Conservation (phyloP, 306 rosid species). For the Neltuma alba region DNA sequence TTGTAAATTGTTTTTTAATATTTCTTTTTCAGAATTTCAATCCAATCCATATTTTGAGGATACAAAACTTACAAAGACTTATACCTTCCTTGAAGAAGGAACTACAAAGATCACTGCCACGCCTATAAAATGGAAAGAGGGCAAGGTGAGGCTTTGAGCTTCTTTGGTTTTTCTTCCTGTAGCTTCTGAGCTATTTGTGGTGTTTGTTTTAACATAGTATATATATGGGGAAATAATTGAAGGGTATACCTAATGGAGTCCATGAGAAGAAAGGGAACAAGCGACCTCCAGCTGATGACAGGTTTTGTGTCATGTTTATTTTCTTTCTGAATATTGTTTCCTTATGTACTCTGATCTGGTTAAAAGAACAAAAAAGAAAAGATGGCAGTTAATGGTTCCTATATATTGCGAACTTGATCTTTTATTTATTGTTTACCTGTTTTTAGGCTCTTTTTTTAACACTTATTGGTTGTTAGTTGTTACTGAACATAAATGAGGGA, state of each 20-base stretch:
- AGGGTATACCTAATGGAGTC: constrained; percentile 65
- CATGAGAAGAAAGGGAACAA: constrained; percentile 71
- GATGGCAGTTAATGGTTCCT: not conserved
- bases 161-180: not conserved
- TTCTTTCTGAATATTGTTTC: not conserved
- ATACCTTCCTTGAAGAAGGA: constrained; percentile 87
- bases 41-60: constrained; percentile 88
- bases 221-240: not conserved
- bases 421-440: not conserved
- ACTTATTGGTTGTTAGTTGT: not conserved
- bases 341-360: not conserved
- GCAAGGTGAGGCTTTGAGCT: constrained; percentile 58
- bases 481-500: not conserved
- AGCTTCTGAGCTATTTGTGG: not conserved
- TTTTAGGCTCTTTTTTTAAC: not conserved
- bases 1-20: not conserved
- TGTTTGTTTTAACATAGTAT: not conserved
- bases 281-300: constrained; percentile 52
- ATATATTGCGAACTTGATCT: not conserved
- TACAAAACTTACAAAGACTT: constrained; percentile 75
- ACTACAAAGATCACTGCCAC: constrained; percentile 80
- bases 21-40: constrained; percentile 69
- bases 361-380: not conserved
- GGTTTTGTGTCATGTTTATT: constrained; percentile 43
- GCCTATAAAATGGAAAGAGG: constrained; percentile 93